phyloP scores from a whole-genome alignment of 768 basidiomycete genomes.

The Cyathus striatus region DNA sequence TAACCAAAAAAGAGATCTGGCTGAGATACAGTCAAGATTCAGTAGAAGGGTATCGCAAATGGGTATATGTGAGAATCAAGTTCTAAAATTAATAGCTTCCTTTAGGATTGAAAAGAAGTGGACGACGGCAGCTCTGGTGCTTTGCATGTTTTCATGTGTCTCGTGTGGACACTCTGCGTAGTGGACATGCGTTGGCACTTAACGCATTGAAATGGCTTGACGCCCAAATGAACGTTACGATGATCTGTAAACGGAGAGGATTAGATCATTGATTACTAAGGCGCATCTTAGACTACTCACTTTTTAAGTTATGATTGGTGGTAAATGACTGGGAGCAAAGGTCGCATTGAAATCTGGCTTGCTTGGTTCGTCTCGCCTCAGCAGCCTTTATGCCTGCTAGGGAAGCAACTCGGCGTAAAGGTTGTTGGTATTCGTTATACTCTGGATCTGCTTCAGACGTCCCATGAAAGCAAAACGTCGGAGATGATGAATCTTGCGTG shows the following conservation, averaged over 20 bases:
- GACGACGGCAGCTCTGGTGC: too few species aligned
- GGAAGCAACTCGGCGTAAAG: conserved; percentile 14
- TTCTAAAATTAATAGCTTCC: neutral
- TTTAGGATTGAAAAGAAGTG: too few species aligned
- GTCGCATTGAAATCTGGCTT: conserved; percentile 15
- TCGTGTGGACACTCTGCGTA: conserved; percentile 8
- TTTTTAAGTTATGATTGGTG: conserved; percentile 18
- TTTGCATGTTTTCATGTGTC: conserved; percentile 12
- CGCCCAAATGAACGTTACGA: conserved; percentile 9
- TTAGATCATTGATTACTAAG: neutral
- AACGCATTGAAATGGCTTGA: conserved; percentile 8
- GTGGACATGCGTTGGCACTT: conserved; percentile 8
- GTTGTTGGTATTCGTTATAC: too few species aligned
- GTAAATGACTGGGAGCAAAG: conserved; percentile 18
- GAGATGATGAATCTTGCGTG: neutral
- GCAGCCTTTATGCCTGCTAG: conserved; percentile 11
- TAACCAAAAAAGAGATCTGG: too few species aligned
- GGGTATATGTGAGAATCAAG: too few species aligned
- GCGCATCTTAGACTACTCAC: conserved; percentile 10
- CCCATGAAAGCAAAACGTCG: too few species aligned
- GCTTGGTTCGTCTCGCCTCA: conserved; percentile 10
- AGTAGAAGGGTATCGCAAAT: too few species aligned
- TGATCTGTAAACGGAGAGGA: conserved; percentile 6
- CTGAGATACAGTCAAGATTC: too few species aligned
- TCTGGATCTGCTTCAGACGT: too few species aligned